Evolutionary conservation across 768 basidiomycete species (phyloP).

Genomic region (Boletellus sp.): DNA sequence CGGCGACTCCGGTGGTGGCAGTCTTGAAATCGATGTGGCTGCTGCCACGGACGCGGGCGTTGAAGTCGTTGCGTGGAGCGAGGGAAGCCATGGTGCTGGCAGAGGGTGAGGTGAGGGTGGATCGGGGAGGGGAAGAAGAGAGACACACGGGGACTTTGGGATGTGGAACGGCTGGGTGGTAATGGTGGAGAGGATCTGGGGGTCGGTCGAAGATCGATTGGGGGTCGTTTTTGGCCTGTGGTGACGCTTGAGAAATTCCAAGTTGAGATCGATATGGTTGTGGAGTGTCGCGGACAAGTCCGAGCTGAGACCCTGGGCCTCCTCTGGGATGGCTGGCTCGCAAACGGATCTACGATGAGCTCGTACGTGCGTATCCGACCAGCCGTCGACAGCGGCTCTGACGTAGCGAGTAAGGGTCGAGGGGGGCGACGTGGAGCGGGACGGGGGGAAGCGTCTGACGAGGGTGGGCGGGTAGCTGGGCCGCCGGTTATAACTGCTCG

Average conservation of each 20-base stretch:
- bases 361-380: conserved; percentile 7
- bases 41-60: conserved; percentile 68
- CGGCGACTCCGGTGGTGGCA: conserved; percentile 90
- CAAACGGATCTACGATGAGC: conserved; percentile 21
- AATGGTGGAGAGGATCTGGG: conserved; percentile 57
- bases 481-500: conserved; percentile 20
- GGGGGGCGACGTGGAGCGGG: conserved; percentile 7
- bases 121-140: not conserved
- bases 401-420: conserved; percentile 24
- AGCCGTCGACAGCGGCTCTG: conserved; percentile 1
- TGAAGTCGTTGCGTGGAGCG: conserved; percentile 64
- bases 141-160: conserved; percentile 40
- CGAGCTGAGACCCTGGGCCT: conserved; percentile 23
- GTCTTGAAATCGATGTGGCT: conserved; percentile 95
- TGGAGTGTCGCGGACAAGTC: conserved; percentile 34
- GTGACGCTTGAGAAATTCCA: conserved; percentile 57
- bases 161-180: conserved; percentile 61
- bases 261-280: conserved; percentile 32
- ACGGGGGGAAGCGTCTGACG: not conserved
- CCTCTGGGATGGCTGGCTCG: conserved; percentile 32
- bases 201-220: conserved; percentile 45
- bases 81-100: conserved; percentile 51
- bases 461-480: conserved; percentile 13
- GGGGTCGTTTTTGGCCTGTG: conserved; percentile 49
- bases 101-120: conserved; percentile 10